Base-by-base conservation (phyloP, 139 green algal species). In the Desmodesmus armatus region DNA sequence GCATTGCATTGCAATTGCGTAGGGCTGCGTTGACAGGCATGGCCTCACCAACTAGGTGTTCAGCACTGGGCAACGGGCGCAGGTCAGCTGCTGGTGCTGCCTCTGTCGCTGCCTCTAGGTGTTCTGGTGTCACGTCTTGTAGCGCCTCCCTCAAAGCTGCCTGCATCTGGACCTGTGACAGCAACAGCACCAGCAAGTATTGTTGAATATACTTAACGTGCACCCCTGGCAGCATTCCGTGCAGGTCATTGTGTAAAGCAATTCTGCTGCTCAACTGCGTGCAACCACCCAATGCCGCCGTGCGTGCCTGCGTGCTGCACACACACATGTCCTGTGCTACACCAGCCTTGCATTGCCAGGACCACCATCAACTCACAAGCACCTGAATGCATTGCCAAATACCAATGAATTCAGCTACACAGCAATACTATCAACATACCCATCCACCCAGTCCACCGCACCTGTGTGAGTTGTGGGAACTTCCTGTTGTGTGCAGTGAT, bases 81-180 rank as follows among this genome's bases (percentile, higher is more conserved):
- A 73, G 43, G 19, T 73, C 25, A 19, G 43, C 21, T 62, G 29
- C 62, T 40, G 31, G 39, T 4, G 4, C 5, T 27, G 25, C 41
- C 27, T 4, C 49, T 72, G 41, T 41, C 7, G 49, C 70, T 44
- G 23, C n/a, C 4, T 3, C 51, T 25, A 73, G 55, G 41, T 82
- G 71, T 9, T 75, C 72, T 41, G 29, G 55, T 35, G 53, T 31
- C 25, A 60, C 82, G n/a, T 1, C 5, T 7, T 77, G 35, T 5
- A 90, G 77, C 17, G 75, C 69, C 21, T 3, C 6, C 44, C 39
- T 51, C 13, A 90, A 23, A 7, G 82, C 70, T 25, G 47, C 35
- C 62, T 85, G 82, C 87, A 90, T 90, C 43, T 86, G 43, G 11
- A 83, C 44, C 49, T 89, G 85, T 23, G 72, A 72, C 5, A 39